phyloP scores from a whole-genome alignment of 2,329 filamentous ascomycete species.

The Exophiala sp. region DNA sequence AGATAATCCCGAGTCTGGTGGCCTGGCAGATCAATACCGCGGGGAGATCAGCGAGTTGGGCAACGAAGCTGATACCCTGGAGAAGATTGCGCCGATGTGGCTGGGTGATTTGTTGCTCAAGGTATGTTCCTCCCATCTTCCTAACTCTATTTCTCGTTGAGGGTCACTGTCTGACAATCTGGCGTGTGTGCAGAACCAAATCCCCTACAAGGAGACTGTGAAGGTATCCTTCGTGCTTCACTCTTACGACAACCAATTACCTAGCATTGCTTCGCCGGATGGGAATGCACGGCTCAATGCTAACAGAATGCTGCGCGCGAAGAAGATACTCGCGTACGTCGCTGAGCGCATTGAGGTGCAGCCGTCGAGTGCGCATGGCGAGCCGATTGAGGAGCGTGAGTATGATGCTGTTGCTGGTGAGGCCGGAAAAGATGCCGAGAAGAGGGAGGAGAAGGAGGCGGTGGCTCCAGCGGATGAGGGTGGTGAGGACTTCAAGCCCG shows the following conservation, averaged over 20 bases:
- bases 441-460: neutral
- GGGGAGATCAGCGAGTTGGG: constrained; percentile 79
- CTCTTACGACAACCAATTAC: constrained; percentile 72
- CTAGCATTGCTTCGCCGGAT: constrained; percentile 69
- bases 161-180: neutral
- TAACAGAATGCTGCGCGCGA: constrained; percentile 91
- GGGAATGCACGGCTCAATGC: constrained; percentile 88
- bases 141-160: too few species aligned
- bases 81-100: constrained; percentile 87
- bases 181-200: constrained; percentile 58
- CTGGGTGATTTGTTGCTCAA: constrained; percentile 79
- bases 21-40: constrained; percentile 80
- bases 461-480: neutral
- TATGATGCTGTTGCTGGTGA: neutral
- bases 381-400: neutral
- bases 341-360: constrained; percentile 82
- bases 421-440: neutral
- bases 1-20: constrained; percentile 59
- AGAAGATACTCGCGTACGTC: constrained; percentile 90
- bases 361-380: constrained; percentile 18
- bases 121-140: constrained; percentile 39
- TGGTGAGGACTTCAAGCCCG: constrained; percentile 60
- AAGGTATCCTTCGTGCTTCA: constrained; percentile 94
- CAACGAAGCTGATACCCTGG: constrained; percentile 74
- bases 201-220: constrained; percentile 82